Evolutionary conservation across 768 basidiomycete genomes (phyloP), one percentile per base, ranked within the genome.

Genomic region (Tricholoma saponaceum): DNA sequence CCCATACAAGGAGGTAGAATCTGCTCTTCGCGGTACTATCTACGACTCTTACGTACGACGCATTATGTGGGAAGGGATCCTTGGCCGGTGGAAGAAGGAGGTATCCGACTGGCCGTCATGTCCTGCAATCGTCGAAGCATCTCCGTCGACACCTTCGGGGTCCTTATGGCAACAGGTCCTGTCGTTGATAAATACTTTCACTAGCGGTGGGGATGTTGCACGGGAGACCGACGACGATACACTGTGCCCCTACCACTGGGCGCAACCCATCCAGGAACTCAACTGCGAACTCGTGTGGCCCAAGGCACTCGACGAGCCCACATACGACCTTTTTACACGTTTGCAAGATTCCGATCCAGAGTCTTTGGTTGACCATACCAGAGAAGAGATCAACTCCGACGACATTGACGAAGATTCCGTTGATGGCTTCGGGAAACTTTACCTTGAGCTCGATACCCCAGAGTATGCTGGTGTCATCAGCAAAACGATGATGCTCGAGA

Each of bases 231-330:
- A 89, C 67, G 83, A 87, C 64, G 78, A 72, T 10, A 66, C 72
- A 1, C 69, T 92, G 22, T 95, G 92, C 66, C 92, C 94, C 0
- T 87, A 85, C 64, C 75, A 81, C 46, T 97, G 94, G 94, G 83
- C 87, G 0, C 72, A 81, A 57, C 81, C 85, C 0, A 78, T 90
- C 55, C 88, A 93, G 65, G 65, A 75, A 49, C 80, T 96, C 61
- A 94, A 94, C 73, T 96, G 95, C 75, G 81, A 85, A 5, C 69
- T 93, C 54, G 80, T 90, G 5, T 95, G 91, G 87, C 93, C 95
- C 0, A 69, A 74, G 55, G 86, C 79, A 57, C 79, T 93, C 44
- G 88, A 89, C 58, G 64, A 74, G 60, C 74, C 77, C 25, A 75
- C 77, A 7, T 80, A 77, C 59, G 66, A 61, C 30, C 54, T 47